Conservation (phyloP, 768 basidiomycete genomes). For the Tulasnella sp. region DNA sequence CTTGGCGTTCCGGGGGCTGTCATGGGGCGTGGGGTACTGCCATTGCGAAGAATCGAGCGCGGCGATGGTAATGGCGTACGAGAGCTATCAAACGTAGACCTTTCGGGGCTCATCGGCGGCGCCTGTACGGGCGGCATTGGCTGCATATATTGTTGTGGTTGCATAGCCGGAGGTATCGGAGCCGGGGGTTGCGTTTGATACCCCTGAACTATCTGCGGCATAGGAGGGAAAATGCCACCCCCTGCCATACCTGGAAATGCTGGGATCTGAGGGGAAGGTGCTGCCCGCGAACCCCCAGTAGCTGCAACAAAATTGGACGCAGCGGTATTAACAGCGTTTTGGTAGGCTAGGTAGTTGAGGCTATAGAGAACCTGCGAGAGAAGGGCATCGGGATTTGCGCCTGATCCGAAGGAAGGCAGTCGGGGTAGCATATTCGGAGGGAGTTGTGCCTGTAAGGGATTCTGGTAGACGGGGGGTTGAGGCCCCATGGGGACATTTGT, state of each 20-base stretch:
- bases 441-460: too few species aligned
- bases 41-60: background rate
- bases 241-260: too few species aligned
- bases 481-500: too few species aligned
- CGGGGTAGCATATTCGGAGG: too few species aligned
- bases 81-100: background rate
- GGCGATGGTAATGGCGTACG: background rate
- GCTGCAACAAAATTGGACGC: background rate
- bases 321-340: background rate
- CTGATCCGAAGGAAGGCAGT: background rate
- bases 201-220: background rate
- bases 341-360: constrained; percentile 12
- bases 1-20: too few species aligned
- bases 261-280: too few species aligned
- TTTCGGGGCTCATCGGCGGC: background rate
- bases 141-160: background rate
- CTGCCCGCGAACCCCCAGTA: background rate
- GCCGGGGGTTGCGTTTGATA: background rate
- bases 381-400: background rate
- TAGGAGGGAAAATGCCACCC: background rate
- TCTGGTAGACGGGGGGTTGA: too few species aligned
- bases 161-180: background rate
- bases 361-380: constrained; percentile 12
- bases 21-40: too few species aligned
- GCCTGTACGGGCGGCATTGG: background rate